These are phyloP conservation scores for Aspergillus coremiiformis DNA, from an alignment of 495 filamentous ascomycete species.

Conservation along the genomic window DNA sequence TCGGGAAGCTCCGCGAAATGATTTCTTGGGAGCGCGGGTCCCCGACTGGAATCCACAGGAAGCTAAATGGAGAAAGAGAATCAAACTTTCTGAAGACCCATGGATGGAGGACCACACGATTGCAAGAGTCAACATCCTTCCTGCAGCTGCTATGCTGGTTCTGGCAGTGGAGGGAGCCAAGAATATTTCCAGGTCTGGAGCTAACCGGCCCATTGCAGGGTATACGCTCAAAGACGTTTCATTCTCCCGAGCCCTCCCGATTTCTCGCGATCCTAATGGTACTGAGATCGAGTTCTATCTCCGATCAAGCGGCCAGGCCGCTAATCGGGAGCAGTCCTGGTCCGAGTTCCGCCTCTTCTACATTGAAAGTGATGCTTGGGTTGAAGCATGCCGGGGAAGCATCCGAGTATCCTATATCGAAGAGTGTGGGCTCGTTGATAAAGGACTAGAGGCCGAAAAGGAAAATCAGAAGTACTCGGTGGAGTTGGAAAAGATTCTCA, in stretches of 20 bases:
- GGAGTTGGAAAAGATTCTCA: background rate
- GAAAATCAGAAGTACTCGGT: background rate
- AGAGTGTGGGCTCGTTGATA: background rate
- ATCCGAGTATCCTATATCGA: background rate
- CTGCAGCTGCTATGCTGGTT: background rate
- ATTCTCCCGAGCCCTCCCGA: background rate
- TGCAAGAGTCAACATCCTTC: background rate
- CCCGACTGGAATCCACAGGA: background rate
- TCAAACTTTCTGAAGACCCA: background rate
- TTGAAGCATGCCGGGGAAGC: background rate
- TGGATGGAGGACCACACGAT: background rate
- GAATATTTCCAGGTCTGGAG: background rate
- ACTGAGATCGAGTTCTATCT: background rate
- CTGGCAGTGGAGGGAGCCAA: background rate
- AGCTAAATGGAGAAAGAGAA: background rate
- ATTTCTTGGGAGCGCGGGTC: background rate
- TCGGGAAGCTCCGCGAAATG: background rate
- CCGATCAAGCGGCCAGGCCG: background rate
- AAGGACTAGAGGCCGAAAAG: background rate
- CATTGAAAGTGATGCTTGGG: background rate
- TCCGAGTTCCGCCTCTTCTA: background rate
- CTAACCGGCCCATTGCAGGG: background rate
- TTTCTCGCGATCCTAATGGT: background rate
- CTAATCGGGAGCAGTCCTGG: background rate
- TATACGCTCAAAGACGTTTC: background rate